Base-by-base conservation (phyloP, 805 yeast species). In the Hanseniaspora occidentalis region DNA sequence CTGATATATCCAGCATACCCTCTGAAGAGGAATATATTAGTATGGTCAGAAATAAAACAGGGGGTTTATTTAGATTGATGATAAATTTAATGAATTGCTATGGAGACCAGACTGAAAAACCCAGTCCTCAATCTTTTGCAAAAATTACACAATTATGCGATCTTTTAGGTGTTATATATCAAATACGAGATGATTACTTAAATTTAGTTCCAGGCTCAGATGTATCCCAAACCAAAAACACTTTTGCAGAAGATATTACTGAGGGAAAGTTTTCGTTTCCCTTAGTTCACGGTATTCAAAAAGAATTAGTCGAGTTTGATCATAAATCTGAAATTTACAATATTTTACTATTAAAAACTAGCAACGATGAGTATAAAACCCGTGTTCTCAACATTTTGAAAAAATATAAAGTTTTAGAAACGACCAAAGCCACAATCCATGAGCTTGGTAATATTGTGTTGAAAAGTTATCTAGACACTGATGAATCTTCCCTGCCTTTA, bases 191-290 rank as follows among this genome's bases (percentile, higher is more conserved):
- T 56, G 97, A 88, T 57, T 79, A 78, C 45, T 56, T 82, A 47
- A 88, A 88, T 51, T 59, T 88, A 40, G 67, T 69, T 20, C 66
- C 64, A 19, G 59, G 61, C 9, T 45, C 50, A 16, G 57, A 56
- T 61, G 66, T 75, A 43, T 60, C 62, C n/a, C 61, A 67, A 37
- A 76, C 75, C 53, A 82, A 84, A 67, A 95, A 94, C 2, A 17
- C 11, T 17, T 71, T 71, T 46, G 75, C 84, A 40, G 96, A 88
- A 50, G 97, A 88, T 53, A 69, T 88, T 23, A 75, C 85, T 0
- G 96, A 88, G 56, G 96, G 96, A 0, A 88, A 86, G 58, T 73
- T 81, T 44, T 84, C 95, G 1, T 81, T 84, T 46, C 96, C 96
- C 0, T 75, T 88, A 2, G 70, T 88, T 14, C 92, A 84, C 56